A percentile compares a stretch with the other conserved stretches of the same genome.
Conservation (phyloP, 2,329 filamentous ascomycete genomes). For the Fusarium sp. region DNA sequence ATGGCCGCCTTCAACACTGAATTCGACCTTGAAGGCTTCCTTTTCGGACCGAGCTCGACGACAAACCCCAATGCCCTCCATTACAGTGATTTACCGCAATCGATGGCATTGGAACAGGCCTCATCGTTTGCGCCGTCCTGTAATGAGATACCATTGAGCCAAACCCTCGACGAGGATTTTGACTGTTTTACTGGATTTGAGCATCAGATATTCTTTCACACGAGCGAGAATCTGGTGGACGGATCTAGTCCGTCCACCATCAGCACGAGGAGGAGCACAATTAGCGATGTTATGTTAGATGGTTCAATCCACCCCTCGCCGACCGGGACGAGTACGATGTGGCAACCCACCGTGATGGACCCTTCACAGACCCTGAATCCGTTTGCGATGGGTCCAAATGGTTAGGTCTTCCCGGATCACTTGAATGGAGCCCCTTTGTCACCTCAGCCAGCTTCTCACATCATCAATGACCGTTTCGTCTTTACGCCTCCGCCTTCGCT, state of each 20-base stretch:
- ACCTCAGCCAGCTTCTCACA: conserved; percentile 79
- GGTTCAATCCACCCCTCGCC: conserved; percentile 74
- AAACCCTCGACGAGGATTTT: conserved; percentile 80
- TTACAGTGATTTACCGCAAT: conserved; percentile 83
- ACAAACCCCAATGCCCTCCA: conserved; percentile 82
- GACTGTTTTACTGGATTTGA: conserved; percentile 88
- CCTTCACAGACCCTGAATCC: conserved; percentile 76
- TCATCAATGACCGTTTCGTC: conserved; percentile 75
- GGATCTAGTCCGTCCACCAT: conserved; percentile 97
- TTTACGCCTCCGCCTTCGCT: no score
- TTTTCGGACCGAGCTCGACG: conserved; percentile 76
- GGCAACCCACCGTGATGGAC: conserved; percentile 75
- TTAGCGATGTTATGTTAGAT: conserved; percentile 92
- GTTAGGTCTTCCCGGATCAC: conserved; percentile 82
- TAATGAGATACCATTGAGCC: conserved; percentile 68
- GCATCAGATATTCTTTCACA: conserved; percentile 74
- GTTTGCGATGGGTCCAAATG: conserved; percentile 80
- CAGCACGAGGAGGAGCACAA: conserved; percentile 90
- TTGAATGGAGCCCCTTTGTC: conserved; percentile 78
- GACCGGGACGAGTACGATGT: conserved; percentile 69
- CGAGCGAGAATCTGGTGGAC: conserved; percentile 80
- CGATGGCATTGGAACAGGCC: conserved; percentile 69
- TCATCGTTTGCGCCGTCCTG: conserved; percentile 71
- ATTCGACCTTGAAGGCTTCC: conserved; percentile 59
- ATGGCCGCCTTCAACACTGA: conserved; percentile 70